These are phyloP conservation scores for Lanmaoa pseudosensibilis DNA, from an alignment of 768 basidiomycete species.

Conservation along the genomic window DNA sequence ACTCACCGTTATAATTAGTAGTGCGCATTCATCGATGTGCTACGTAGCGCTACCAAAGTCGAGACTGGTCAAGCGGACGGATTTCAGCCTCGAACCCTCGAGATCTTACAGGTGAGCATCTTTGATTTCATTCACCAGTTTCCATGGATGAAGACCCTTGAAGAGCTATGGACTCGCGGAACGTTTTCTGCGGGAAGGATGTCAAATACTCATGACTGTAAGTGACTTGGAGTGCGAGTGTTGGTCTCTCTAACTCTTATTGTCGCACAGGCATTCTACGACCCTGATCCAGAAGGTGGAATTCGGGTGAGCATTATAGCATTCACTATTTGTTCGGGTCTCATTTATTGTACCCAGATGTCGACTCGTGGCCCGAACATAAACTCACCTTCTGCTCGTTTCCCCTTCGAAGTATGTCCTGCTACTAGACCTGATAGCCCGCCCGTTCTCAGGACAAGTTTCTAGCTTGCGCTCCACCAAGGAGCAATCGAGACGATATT, in stretches of 20 bases:
- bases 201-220: slow-evolving; percentile 67
- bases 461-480: slow-evolving; percentile 34
- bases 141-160: background rate
- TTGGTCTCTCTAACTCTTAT: background rate
- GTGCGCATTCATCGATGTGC: background rate
- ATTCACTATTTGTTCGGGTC: background rate
- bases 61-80: slow-evolving; percentile 31
- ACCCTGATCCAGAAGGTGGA: slow-evolving; percentile 58
- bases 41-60: slow-evolving; percentile 15
- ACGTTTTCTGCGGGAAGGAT: slow-evolving; percentile 56
- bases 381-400: slow-evolving; percentile 58
- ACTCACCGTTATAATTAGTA: background rate
- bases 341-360: slow-evolving; percentile 39
- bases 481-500: slow-evolving; percentile 37
- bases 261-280: slow-evolving; percentile 64
- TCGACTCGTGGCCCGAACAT: slow-evolving; percentile 62
- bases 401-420: slow-evolving; percentile 63
- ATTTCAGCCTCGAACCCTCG: slow-evolving; percentile 31
- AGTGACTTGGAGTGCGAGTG: slow-evolving; percentile 20
- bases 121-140: background rate
- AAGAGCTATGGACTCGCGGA: slow-evolving; percentile 78
- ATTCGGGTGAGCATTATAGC: slow-evolving; percentile 47
- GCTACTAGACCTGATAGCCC: background rate
- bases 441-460: background rate
- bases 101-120: slow-evolving; percentile 45